Percentiles rank a stretch among this genome's conserved stretches.
These are phyloP conservation scores for Neurospora sp. DNA, from an alignment of 495 filamentous ascomycete species.

Conservation along the genomic window DNA sequence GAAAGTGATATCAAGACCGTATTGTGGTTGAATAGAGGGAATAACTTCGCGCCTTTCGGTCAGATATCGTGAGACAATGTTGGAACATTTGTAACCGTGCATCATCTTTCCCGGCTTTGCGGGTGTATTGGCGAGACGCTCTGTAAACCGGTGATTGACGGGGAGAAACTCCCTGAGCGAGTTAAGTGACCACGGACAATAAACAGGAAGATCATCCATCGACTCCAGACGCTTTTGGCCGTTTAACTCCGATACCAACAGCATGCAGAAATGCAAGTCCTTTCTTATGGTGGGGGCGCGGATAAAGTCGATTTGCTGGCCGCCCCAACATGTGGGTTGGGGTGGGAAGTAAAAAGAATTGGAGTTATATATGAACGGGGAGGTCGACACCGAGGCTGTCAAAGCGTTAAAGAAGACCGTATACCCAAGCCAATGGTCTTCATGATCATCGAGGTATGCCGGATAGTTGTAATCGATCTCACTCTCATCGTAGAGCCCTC, in stretches of 20 bases:
- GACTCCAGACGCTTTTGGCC: not conserved
- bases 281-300: not conserved
- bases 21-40: not conserved
- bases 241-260: not conserved
- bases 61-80: not conserved
- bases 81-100: not conserved
- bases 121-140: not conserved
- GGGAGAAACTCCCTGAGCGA: not conserved
- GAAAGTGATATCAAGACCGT: not conserved
- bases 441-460: not conserved
- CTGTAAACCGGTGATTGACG: not conserved
- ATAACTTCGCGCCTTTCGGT: not conserved
- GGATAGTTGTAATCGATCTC: not conserved
- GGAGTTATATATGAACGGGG: not conserved
- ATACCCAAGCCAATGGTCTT: not conserved
- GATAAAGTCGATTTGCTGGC: not conserved
- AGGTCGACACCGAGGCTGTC: not conserved
- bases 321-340: not conserved
- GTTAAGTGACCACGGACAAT: not conserved
- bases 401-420: not conserved
- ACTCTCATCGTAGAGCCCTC: not conserved
- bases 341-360: no score
- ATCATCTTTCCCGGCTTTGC: not conserved
- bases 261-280: not conserved
- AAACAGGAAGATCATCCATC: not conserved